Base-by-base conservation (phyloP, 1,284 basidiomycete genomes). In the Ganoderma resinaceum region DNA sequence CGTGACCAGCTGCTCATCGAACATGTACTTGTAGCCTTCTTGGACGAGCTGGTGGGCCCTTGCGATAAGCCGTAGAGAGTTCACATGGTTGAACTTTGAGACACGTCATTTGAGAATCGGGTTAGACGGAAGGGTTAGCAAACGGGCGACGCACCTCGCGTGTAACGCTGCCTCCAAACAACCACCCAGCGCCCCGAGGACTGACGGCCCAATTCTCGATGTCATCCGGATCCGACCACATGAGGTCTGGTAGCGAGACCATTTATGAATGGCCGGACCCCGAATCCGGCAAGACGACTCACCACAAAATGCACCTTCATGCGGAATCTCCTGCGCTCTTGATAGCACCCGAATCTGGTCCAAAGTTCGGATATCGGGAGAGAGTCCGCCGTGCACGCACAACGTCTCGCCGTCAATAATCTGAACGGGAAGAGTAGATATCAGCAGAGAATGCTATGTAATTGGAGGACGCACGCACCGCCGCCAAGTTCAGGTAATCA, bases 11-110 rank as follows among this genome's bases (percentile, higher is more conserved):
- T 91, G 85, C 70, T 94, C 89, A 78, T 98, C 95, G 76, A 99
- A 99, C 96, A 99, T 98, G 81, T 97, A 93, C 81, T 99, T 99
- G 85, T 93, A 98, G 0, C 97, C 97, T 81, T 99, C 97, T 80
- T 98, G 95, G 1, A 98, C 96, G 11, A 98, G 89, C 78, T 98
- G 96, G 78, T 98, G 96, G 0, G 96, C 96, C 42, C 96, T 89
- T 3, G 96, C 96, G 74, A 98, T 96, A 35, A 98, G 87, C 1
- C 82, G 84, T 3, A 98, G 85, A 26, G 86, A 86, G 78, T 98
- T 98, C 72, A 96, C 89, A 78, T 97, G 95, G 75, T 96, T 97
- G 85, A 98, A 98, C 93, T 96, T 72, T 16, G 37, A 6, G n/a
- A 37, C n/a, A 29, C 2, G n/a, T 11, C 16, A 14, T 5, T 29